Evolutionary conservation across 345 rosid genomes (phyloP).

Genomic region (Viola odorata): DNA sequence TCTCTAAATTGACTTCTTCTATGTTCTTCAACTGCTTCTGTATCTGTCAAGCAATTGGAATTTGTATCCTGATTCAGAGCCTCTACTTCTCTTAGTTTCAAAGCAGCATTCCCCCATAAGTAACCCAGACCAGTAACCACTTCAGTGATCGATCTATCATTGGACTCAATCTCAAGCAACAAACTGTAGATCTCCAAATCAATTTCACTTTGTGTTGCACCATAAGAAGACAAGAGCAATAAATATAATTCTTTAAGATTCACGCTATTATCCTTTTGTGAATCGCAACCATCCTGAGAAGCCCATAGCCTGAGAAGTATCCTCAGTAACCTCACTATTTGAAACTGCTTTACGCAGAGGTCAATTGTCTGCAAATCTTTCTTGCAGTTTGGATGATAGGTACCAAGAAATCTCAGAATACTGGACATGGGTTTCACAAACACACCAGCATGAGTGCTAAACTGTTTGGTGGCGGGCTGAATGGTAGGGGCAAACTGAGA

Average conservation of each 20-base stretch:
- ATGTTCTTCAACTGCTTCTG: conserved; percentile 42
- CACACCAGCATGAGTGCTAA: conserved; percentile 42
- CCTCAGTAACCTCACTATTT: conserved; percentile 67
- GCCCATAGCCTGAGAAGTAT: conserved; percentile 36
- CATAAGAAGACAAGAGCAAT: conserved; percentile 80
- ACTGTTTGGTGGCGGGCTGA: conserved; percentile 32
- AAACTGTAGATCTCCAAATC: conserved; percentile 68
- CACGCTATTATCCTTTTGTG: conserved; percentile 46
- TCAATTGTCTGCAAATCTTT: conserved; percentile 28
- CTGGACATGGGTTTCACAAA: conserved; percentile 64
- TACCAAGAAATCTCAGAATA: conserved; percentile 52
- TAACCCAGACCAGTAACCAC: conserved; percentile 44
- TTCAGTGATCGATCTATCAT: conserved; percentile 30
- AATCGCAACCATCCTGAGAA: conserved; percentile 19
- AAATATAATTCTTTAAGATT: conserved; percentile 57
- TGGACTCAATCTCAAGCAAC: conserved; percentile 54
- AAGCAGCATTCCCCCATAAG: conserved; percentile 78
- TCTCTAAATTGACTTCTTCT: conserved; percentile 64
- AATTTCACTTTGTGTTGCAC: conserved; percentile 66
- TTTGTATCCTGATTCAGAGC: conserved; percentile 35
- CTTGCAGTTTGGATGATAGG: conserved; percentile 26
- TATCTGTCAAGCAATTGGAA: conserved; percentile 26
- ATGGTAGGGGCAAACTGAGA: conserved; percentile 70
- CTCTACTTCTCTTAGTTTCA: conserved; percentile 47
- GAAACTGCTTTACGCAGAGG: conserved; percentile 38